Conservation (phyloP, 495 filamentous ascomycete genomes). For the Jackrogersella minutella region DNA sequence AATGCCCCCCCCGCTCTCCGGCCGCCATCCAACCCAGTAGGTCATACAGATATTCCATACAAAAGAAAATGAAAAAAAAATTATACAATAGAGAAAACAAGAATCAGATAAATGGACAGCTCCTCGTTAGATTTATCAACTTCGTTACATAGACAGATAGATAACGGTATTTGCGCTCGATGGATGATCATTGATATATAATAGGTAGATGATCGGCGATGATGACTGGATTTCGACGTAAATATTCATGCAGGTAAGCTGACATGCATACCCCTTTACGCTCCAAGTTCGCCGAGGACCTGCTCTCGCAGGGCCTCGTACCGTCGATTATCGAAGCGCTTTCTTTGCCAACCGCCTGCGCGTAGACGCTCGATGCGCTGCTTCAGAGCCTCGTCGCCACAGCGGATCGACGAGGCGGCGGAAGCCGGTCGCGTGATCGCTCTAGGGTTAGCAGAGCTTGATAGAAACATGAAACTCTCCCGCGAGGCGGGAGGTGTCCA, state of each 20-base stretch:
- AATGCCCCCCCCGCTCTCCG: neutral
- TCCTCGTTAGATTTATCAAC: neutral
- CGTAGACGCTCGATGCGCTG: constrained; percentile 57
- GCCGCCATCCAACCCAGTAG: no score
- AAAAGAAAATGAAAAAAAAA: neutral
- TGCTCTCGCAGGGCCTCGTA: constrained; percentile 60
- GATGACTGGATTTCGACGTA: neutral
- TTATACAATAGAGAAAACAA: constrained; percentile 24
- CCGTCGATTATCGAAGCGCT: constrained; percentile 56
- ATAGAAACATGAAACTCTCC: constrained; percentile 16
- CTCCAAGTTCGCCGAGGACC: constrained; percentile 53
- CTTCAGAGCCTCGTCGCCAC: constrained; percentile 35
- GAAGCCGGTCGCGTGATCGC: constrained; percentile 31
- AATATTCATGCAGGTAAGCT: constrained; percentile 14
- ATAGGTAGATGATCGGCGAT: neutral
- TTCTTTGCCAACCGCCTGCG: constrained; percentile 56
- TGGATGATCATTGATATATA: no score
- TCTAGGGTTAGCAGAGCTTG: constrained; percentile 5
- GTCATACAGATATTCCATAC: neutral
- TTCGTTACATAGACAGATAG: neutral
- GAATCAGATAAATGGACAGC: neutral
- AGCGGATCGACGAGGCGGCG: constrained; percentile 21
- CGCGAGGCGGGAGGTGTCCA: constrained; percentile 16
- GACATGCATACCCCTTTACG: constrained; percentile 18
- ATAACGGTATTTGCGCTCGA: no score